Conservation (phyloP, 192 early-diverging fungal species). For the Coemansia sp. region DNA sequence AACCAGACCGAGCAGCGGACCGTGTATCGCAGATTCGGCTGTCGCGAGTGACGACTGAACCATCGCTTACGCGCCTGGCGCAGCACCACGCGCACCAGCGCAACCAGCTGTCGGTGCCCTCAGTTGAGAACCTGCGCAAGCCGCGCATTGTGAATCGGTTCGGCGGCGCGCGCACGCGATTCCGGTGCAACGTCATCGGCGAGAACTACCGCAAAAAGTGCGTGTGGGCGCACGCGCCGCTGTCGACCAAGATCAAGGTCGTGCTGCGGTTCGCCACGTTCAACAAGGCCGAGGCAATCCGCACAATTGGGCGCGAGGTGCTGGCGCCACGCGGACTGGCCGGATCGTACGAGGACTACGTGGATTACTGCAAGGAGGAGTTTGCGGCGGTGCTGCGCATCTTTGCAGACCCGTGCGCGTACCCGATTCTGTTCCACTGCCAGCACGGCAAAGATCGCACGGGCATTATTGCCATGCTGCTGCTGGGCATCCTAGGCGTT, state of each 20-base stretch:
- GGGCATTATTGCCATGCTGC: slow-evolving; percentile 57
- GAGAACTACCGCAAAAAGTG: slow-evolving; percentile 51
- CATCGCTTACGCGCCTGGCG: background rate
- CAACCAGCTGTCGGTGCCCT: background rate
- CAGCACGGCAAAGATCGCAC: slow-evolving; percentile 69
- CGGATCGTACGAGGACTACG: slow-evolving; percentile 53
- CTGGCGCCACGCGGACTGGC: slow-evolving; percentile 49
- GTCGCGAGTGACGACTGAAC: slow-evolving; percentile 6
- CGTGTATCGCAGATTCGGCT: background rate
- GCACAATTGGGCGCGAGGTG: slow-evolving; percentile 49
- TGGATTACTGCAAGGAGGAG: slow-evolving; percentile 53
- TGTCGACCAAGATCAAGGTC: slow-evolving; percentile 49
- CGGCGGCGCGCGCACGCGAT: slow-evolving; percentile 38
- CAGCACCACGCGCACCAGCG: background rate
- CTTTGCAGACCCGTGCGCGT: slow-evolving; percentile 54
- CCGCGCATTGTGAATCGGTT: slow-evolving; percentile 29
- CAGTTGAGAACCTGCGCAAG: background rate
- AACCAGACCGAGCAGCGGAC: background rate
- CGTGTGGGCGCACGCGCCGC: slow-evolving; percentile 48
- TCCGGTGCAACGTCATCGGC: slow-evolving; percentile 52
- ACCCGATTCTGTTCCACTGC: slow-evolving; percentile 67
- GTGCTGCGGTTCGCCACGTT: slow-evolving; percentile 49
- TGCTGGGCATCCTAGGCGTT: slow-evolving; percentile 55
- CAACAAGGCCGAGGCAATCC: slow-evolving; percentile 51
- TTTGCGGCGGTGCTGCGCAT: slow-evolving; percentile 53